A percentile compares a stretch with the other conserved stretches of the same genome.
These are phyloP conservation scores for Microcyclospora pomicola DNA, from an alignment of 2,329 filamentous ascomycete genomes.

Conservation along the genomic window DNA sequence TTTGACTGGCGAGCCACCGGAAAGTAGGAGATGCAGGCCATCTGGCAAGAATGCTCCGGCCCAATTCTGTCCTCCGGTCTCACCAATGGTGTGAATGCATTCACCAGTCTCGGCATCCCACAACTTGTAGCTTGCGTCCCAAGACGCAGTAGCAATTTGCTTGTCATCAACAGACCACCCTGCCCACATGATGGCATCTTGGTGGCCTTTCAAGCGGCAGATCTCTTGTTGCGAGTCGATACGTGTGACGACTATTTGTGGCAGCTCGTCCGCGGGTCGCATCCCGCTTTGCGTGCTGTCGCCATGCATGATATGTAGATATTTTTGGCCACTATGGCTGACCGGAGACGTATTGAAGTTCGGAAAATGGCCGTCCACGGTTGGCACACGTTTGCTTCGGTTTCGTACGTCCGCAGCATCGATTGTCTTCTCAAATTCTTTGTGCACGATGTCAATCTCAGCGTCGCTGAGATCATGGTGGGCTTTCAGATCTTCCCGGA, in stretches of 20 bases:
- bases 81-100: conserved; percentile 4
- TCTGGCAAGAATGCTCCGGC: conserved; percentile 7
- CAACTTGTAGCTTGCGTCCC: conserved; percentile 9
- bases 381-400: conserved; percentile 1
- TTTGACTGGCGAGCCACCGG: not conserved
- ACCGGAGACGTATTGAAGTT: conserved; percentile 2
- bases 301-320: conserved; percentile 4
- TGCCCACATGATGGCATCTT: conserved; percentile 11
- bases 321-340: conserved; percentile 3
- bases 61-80: conserved; percentile 6
- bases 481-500: conserved; percentile 3
- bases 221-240: not conserved
- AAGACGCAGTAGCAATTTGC: conserved; percentile 8
- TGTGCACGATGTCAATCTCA: conserved; percentile 2
- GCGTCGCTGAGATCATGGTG: conserved; percentile 5
- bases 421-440: conserved; percentile 1
- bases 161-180: conserved; percentile 7
- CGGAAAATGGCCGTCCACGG: conserved; percentile 3
- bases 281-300: conserved; percentile 6
- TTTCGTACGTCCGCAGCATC: conserved; percentile 5
- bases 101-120: conserved; percentile 6
- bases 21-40: conserved; percentile 6
- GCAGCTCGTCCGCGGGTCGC: conserved; percentile 4
- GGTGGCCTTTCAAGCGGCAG: conserved; percentile 6
- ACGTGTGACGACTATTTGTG: conserved; percentile 6